Evolutionary conservation across 805 yeast species (phyloP).

Genomic region (Lipomyces yamanashiensis): DNA sequence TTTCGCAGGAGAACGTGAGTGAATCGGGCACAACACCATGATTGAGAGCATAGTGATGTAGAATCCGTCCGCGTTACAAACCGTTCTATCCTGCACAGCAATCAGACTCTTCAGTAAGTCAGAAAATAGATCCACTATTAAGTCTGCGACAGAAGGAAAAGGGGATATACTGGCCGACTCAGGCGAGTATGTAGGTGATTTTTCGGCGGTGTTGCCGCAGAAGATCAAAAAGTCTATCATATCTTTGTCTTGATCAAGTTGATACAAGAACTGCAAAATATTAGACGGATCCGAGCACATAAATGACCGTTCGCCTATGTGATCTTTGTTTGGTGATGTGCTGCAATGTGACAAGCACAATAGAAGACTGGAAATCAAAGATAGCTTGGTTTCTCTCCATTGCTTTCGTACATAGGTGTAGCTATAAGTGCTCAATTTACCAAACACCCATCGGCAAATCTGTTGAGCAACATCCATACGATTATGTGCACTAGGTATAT

Average conservation of each 20-base stretch:
- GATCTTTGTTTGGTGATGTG: background rate
- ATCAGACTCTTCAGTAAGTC: background rate
- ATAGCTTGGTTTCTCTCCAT: background rate
- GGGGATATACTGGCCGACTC: background rate
- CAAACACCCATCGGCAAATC: slow-evolving; percentile 6
- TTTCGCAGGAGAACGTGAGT: background rate
- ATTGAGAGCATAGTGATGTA: slow-evolving; percentile 1
- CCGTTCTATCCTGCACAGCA: background rate
- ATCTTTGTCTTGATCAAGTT: background rate
- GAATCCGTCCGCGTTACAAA: background rate
- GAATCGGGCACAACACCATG: background rate
- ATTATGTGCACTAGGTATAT: background rate
- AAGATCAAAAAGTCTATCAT: slow-evolving; percentile 2
- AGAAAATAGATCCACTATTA: background rate
- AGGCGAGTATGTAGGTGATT: background rate
- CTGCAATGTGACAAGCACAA: background rate
- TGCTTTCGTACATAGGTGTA: background rate
- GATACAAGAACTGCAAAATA: slow-evolving; percentile 2
- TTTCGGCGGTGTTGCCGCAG: background rate
- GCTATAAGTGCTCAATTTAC: background rate
- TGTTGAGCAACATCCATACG: background rate
- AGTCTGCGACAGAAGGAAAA: background rate
- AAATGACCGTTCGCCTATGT: background rate
- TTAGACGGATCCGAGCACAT: background rate
- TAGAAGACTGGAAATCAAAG: background rate